Conservation (phyloP, 2,329 filamentous ascomycete genomes). For the Cytospora leucostoma region DNA sequence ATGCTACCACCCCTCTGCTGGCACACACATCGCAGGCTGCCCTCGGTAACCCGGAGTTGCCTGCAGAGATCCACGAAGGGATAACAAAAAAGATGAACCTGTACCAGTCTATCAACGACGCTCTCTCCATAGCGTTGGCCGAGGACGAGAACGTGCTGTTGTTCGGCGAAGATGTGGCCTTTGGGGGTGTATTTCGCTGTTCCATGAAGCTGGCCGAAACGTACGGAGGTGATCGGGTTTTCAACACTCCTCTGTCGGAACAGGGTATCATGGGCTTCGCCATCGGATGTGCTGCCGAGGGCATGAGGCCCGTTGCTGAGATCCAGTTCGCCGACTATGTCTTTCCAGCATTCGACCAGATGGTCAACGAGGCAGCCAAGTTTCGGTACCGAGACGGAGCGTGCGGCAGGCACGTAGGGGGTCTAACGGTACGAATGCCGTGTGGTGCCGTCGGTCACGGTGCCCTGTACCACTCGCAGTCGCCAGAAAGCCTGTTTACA, state of each 20-base stretch:
- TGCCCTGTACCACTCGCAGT: slow-evolving; percentile 84
- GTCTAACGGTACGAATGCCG: slow-evolving; percentile 87
- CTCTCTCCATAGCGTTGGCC: slow-evolving; percentile 77
- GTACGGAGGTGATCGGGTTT: slow-evolving; percentile 68
- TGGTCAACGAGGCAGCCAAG: slow-evolving; percentile 77
- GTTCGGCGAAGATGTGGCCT: slow-evolving; percentile 96
- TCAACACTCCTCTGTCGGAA: slow-evolving; percentile 71
- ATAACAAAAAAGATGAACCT: slow-evolving; percentile 87
- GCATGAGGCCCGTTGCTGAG: slow-evolving; percentile 68
- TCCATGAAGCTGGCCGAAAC: slow-evolving; percentile 66
- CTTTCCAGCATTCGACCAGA: slow-evolving; percentile 75
- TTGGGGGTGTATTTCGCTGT: slow-evolving; percentile 72
- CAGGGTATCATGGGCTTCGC: slow-evolving; percentile 71
- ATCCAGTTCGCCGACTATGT: slow-evolving; percentile 81
- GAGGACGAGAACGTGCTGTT: slow-evolving; percentile 84
- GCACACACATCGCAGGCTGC: slow-evolving; percentile 76
- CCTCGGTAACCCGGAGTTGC: slow-evolving; percentile 71
- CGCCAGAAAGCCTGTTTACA: slow-evolving; percentile 83
- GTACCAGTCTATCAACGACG: slow-evolving; percentile 91
- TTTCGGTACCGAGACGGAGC: slow-evolving; percentile 73
- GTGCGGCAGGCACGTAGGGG: slow-evolving; percentile 65
- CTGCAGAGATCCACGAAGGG: slow-evolving; percentile 63
- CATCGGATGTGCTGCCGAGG: slow-evolving; percentile 66
- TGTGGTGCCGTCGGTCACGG: slow-evolving; percentile 88
- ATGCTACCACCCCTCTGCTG: slow-evolving; percentile 76